Evolutionary conservation across 1,284 basidiomycete species (phyloP).

Genomic region (Sphaerobolus stellatus): DNA sequence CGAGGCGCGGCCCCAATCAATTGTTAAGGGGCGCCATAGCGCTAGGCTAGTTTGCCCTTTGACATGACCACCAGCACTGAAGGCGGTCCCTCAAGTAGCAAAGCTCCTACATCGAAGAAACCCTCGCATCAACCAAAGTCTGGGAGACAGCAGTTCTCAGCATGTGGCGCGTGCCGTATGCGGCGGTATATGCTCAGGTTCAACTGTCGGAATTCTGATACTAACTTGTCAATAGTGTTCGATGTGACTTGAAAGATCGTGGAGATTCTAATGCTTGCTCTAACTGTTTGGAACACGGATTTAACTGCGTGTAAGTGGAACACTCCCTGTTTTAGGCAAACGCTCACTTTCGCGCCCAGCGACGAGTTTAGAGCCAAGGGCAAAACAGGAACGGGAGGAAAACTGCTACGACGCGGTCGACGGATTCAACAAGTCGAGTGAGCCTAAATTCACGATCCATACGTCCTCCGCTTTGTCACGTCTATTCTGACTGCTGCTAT

Average conservation of each 20-base stretch:
- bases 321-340: constrained; percentile 7
- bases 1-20: too few species aligned
- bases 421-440: constrained; percentile 78
- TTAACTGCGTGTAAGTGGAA: constrained; percentile 78
- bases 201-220: constrained; percentile 3
- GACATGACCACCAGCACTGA: constrained; percentile 52
- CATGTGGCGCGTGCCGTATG: constrained; percentile 88
- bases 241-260: constrained; percentile 78
- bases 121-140: constrained; percentile 64
- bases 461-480: neutral
- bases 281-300: constrained; percentile 81
- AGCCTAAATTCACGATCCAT: constrained; percentile 18
- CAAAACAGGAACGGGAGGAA: constrained; percentile 83
- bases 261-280: constrained; percentile 59
- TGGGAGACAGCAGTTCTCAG: constrained; percentile 77
- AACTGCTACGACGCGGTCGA: constrained; percentile 77
- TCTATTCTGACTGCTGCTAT: constrained; percentile 8
- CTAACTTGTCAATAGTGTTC: constrained; percentile 50
- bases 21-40: too few species aligned
- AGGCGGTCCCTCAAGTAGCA: constrained; percentile 38
- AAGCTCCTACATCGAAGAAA: constrained; percentile 38
- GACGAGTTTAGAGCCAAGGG: constrained; percentile 89
- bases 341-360: constrained; percentile 44
- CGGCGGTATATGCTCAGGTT: constrained; percentile 51
- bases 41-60: constrained; percentile 10